Base-by-base conservation (phyloP, 208 protist species). In the Porcisia hertigi region DNA sequence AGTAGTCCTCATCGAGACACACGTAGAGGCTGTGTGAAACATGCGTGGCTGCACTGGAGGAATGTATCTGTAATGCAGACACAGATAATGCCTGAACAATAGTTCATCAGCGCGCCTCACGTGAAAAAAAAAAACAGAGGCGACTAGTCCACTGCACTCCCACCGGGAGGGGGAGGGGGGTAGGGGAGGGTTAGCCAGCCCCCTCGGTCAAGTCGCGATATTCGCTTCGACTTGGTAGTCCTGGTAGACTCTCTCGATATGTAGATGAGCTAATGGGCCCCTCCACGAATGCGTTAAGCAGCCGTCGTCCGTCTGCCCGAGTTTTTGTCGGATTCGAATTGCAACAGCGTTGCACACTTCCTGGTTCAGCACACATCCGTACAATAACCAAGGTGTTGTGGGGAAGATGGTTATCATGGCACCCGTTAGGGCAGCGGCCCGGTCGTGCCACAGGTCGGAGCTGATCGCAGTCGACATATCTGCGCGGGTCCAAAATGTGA, bases 181-280 rank as follows among this genome's bases (percentile, higher is more conserved):
- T n/a, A 30, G 30, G 30, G 73, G 34, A 76, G 83, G 64, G 85
- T 77, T 20, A 86, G 77, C 73, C 81, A 89, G 36, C 69, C 75
- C 77, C 86, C 80, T 78, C 80, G 18, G 80, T 88, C 7, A 81
- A 81, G 76, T 86, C 84, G 72, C 77, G 75, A 69, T 85, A 82
- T 73, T 82, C 65, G 25, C 66, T 52, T 16, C 59, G 14, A 25
- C 43, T 64, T 25, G 69, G 41, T 47, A 82, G 55, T 5, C 18
- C 63, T n/a, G 80, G 82, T 20, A 89, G 41, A 57, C 67, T 53
- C 6, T 73, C 54, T 16, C 63, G 52, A 23, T 54, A 30, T 6
- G 87, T 60, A 18, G 84, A 18, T 18, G 75, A 65, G 62, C 88
- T 90, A 12, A 78, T 20, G 8, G 74, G 30, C 16, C 65, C 81